A percentile compares a stretch with the other conserved stretches of the same genome.
Conservation (phyloP, 2,329 filamentous ascomycete species). For the Alternaria novae-zelandiae region DNA sequence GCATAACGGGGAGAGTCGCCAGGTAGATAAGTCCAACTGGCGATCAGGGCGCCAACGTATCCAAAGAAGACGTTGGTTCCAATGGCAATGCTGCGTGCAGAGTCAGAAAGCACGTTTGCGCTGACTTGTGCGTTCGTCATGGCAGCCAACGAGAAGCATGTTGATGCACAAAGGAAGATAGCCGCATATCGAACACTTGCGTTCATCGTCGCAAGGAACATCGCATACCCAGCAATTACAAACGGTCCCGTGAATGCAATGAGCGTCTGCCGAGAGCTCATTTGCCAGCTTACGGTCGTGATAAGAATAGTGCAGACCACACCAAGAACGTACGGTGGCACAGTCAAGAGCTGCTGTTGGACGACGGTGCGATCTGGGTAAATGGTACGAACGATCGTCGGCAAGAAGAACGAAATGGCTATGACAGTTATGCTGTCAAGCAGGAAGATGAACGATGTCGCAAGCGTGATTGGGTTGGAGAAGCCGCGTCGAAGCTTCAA, state of each 20-base stretch:
- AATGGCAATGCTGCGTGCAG: constrained; percentile 56
- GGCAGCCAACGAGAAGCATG: constrained; percentile 65
- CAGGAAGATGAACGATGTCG: constrained; percentile 63
- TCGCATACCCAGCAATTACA: constrained; percentile 70
- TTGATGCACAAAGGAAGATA: constrained; percentile 68
- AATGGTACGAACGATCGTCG: constrained; percentile 71
- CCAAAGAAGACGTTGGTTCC: constrained; percentile 64
- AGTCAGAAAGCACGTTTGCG: constrained; percentile 73
- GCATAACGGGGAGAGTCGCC: constrained; percentile 67
- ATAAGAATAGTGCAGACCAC: constrained; percentile 67
- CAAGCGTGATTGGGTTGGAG: constrained; percentile 64
- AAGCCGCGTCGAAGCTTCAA: constrained; percentile 66
- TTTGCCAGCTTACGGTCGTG: constrained; percentile 63
- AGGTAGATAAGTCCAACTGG: constrained; percentile 67
- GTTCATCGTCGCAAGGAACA: constrained; percentile 64
- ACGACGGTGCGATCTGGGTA: constrained; percentile 63
- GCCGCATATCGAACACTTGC: constrained; percentile 66
- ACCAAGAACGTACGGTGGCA: constrained; percentile 71
- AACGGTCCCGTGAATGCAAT: constrained; percentile 64
- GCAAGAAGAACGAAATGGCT: constrained; percentile 70
- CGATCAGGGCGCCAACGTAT: constrained; percentile 69
- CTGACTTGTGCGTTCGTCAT: constrained; percentile 69
- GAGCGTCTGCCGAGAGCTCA: constrained; percentile 64
- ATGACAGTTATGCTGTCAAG: constrained; percentile 72
- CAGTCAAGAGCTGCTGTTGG: constrained; percentile 69